phyloP scores from a whole-genome alignment of 331 rosid genomes.

The Quercus phellos region DNA sequence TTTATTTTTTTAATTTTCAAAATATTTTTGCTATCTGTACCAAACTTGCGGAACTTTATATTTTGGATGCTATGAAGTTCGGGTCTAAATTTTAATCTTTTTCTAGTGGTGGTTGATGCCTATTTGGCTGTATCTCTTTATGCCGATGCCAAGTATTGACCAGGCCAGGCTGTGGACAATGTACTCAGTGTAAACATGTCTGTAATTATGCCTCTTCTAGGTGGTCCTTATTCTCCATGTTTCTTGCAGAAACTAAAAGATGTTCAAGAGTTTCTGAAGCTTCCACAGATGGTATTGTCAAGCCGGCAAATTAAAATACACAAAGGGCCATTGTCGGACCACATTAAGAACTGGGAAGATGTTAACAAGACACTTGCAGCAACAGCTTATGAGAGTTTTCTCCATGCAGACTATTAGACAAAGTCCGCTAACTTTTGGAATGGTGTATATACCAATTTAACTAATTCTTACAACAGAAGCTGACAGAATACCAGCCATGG shows the following conservation, averaged over 20 bases:
- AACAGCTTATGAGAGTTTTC: constrained; percentile 68
- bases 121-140: no score
- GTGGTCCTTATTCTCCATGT: constrained; percentile 7
- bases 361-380: constrained; percentile 64
- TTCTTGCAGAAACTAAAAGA: constrained; percentile 67
- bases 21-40: no score
- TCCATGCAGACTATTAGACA: constrained; percentile 52
- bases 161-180: no score
- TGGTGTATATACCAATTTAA: no score
- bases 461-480: no score
- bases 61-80: no score
- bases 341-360: constrained; percentile 80
- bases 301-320: constrained; percentile 94
- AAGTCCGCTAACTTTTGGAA: constrained; percentile 26
- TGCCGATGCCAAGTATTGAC: no score
- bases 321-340: constrained; percentile 64
- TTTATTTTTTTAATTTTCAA: no score
- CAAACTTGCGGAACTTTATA: no score
- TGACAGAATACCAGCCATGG: background rate
- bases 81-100: no score
- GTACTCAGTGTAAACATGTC: background rate
- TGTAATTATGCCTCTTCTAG: background rate
- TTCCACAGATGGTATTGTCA: constrained; percentile 59
- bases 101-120: no score
- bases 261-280: constrained; percentile 65